Conservation (phyloP, 2,329 filamentous ascomycete genomes). For the Scedosporium dehoogii region DNA sequence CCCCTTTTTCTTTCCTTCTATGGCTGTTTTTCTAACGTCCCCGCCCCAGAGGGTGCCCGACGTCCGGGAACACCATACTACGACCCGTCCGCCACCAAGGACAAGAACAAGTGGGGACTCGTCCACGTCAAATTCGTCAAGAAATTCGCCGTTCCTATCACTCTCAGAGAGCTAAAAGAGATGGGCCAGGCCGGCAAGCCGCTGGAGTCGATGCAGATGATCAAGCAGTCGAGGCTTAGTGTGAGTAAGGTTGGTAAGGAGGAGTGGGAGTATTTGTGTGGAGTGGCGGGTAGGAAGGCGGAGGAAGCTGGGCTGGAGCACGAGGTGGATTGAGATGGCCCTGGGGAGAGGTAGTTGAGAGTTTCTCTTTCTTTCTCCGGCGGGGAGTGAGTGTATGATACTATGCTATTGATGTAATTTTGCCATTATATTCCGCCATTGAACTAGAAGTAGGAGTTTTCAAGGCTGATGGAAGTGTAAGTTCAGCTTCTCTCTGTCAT, state of each 20-base stretch:
- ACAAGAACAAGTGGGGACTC: constrained; percentile 61
- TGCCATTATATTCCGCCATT: no score
- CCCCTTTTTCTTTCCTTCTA: background rate
- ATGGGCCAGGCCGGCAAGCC: constrained; percentile 45
- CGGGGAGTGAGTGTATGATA: no score
- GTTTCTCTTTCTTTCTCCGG: no score
- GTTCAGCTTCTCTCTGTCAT: no score
- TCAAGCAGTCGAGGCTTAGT: constrained; percentile 74
- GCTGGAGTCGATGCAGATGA: constrained; percentile 68
- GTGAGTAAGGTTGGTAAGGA: constrained; percentile 56
- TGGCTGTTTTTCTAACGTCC: constrained; percentile 4
- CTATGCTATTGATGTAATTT: no score
- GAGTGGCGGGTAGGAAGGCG: constrained; percentile 36
- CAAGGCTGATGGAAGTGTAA: no score
- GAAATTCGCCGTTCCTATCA: constrained; percentile 66
- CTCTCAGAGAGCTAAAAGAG: constrained; percentile 60
- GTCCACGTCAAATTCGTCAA: constrained; percentile 81
- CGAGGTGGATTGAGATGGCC: constrained; percentile 12
- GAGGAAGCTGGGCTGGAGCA: constrained; percentile 27
- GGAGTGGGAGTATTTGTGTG: constrained; percentile 57
- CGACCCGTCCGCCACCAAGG: constrained; percentile 58
- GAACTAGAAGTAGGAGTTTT: no score
- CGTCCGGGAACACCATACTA: constrained; percentile 56
- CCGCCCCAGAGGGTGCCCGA: constrained; percentile 19
- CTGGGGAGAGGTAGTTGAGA: no score